These are phyloP conservation scores for Wickerhamomyces chaumierensis DNA, from an alignment of 805 yeast species.

Conservation along the genomic window DNA sequence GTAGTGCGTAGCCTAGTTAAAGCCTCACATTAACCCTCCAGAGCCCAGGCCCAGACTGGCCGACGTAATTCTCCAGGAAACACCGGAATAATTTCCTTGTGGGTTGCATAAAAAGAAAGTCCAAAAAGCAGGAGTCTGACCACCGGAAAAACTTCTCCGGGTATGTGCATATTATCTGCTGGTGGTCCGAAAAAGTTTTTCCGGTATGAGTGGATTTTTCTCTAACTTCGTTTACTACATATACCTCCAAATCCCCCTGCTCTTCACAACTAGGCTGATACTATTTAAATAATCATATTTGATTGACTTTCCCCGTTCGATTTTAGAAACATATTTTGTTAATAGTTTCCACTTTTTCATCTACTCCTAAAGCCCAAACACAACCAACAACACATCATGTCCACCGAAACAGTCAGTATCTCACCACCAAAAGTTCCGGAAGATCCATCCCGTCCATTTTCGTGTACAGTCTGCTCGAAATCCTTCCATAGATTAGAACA, in stretches of 20 bases:
- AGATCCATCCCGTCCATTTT: constrained; percentile 50
- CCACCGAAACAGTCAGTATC: not conserved
- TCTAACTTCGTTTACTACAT: not conserved
- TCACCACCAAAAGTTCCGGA: constrained; percentile 3
- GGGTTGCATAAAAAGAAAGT: not conserved
- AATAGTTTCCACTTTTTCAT: too few relatives aligned
- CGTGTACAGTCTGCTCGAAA: constrained; percentile 74
- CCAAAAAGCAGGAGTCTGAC: not conserved
- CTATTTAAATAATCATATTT: too few relatives aligned
- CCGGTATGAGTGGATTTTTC: not conserved
- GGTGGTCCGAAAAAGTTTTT: constrained; percentile 2
- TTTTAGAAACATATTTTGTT: too few relatives aligned
- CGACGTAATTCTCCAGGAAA: not conserved
- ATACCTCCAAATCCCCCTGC: not conserved
- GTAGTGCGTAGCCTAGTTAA: too few relatives aligned
- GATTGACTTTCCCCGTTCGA: too few relatives aligned
- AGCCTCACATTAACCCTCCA: too few relatives aligned
- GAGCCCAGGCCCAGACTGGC: too few relatives aligned
- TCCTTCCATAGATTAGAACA: constrained; percentile 85
- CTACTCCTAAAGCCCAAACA: too few relatives aligned
- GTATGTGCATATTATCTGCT: not conserved
- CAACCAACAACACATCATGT: not conserved
- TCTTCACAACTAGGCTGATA: not conserved
- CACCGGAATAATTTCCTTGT: not conserved
- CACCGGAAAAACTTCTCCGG: constrained; percentile 1